Conservation (phyloP, 2,329 filamentous ascomycete species). For the Fonsecaea multimorphosa region DNA sequence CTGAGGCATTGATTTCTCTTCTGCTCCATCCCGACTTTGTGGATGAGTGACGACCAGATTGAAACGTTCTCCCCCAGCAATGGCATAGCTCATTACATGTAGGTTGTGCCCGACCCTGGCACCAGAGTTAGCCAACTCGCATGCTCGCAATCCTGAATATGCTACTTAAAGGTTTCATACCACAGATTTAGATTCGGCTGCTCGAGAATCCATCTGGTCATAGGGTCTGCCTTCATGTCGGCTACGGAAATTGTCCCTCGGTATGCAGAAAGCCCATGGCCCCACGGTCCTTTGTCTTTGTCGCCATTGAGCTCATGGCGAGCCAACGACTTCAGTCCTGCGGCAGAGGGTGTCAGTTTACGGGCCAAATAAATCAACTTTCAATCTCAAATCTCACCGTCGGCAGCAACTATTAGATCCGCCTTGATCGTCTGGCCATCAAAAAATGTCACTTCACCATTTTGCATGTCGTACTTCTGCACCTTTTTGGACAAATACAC, state of each 20-base stretch:
- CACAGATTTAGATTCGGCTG: constrained; percentile 2
- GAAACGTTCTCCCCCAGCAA: constrained; percentile 8
- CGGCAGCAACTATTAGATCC: constrained; percentile 37
- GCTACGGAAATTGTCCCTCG: constrained; percentile 5
- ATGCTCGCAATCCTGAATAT: not conserved
- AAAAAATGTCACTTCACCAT: constrained; percentile 25
- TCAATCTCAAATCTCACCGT: constrained; percentile 25
- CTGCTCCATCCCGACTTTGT: not conserved
- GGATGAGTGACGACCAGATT: constrained; percentile 18
- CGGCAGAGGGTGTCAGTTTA: not conserved
- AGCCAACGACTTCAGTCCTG: constrained; percentile 6
- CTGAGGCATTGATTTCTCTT: not conserved
- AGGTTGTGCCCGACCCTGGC: constrained; percentile 10
- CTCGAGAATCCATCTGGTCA: constrained; percentile 4
- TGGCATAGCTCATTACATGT: constrained; percentile 17
- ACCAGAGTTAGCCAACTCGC: not conserved
- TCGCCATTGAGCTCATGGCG: not conserved
- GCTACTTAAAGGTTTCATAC: not conserved
- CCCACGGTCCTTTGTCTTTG: not conserved
- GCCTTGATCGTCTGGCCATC: constrained; percentile 32
- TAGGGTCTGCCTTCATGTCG: not conserved
- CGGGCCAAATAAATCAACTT: not conserved
- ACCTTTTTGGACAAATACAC: constrained; percentile 11
- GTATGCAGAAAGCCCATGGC: constrained; percentile 11
- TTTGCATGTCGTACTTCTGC: constrained; percentile 7